These are phyloP conservation scores for Sergeia podlipaevii DNA, from an alignment of 208 protist species.

Conservation along the genomic window DNA sequence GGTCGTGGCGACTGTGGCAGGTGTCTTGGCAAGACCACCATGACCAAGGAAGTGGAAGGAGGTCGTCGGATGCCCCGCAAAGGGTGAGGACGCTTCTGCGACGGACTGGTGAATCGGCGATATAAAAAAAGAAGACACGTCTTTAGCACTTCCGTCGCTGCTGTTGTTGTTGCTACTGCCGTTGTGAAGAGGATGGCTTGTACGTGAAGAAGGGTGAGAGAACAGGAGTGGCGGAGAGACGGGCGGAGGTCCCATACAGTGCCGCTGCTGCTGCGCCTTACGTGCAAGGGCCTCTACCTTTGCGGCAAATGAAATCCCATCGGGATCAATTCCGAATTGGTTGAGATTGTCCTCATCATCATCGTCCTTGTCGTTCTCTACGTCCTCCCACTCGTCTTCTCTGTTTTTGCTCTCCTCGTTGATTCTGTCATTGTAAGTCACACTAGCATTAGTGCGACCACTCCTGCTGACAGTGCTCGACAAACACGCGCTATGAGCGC, in stretches of 20 bases:
- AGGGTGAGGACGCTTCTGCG: constrained; percentile 43
- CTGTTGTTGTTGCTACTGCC: not conserved
- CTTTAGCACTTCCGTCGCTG: constrained; percentile 2
- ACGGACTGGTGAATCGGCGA: constrained; percentile 76
- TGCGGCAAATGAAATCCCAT: constrained; percentile 14
- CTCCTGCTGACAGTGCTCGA: constrained; percentile 11
- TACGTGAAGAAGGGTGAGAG: not conserved
- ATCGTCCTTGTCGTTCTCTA: too few species aligned
- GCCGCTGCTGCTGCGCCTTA: constrained; percentile 18
- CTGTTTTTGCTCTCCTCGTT: not conserved
- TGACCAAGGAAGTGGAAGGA: constrained; percentile 54
- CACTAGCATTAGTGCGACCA: constrained; percentile 5
- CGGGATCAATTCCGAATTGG: not conserved
- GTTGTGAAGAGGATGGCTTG: constrained; percentile 4
- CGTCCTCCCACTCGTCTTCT: not conserved
- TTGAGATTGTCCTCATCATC: not conserved
- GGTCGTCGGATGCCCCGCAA: constrained; percentile 5
- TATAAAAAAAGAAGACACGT: constrained; percentile 62
- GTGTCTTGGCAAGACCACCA: constrained; percentile 38
- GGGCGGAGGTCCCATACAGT: constrained; percentile 12
- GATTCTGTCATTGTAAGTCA: not conserved
- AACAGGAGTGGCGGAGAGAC: not conserved
- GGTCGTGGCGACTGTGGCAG: too few species aligned
- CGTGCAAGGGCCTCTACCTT: constrained; percentile 29
- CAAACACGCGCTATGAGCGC: too few species aligned